Percentiles rank a stretch among this genome's conserved stretches.
These are phyloP conservation scores for Alternaria sp. DNA, from an alignment of 2,329 filamentous ascomycete genomes.

Conservation along the genomic window DNA sequence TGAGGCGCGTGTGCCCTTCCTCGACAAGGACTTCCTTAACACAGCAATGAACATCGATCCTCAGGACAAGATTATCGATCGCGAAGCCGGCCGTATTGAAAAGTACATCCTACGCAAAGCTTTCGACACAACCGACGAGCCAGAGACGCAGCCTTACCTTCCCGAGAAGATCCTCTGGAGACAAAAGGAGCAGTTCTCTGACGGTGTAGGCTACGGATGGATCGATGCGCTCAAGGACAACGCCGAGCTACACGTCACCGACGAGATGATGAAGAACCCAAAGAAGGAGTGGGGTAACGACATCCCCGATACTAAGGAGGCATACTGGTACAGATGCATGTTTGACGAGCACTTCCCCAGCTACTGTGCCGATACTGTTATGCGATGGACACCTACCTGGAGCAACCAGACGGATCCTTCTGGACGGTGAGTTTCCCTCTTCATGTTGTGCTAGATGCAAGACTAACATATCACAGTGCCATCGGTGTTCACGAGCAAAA, in stretches of 20 bases:
- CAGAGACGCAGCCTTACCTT: conserved; percentile 83
- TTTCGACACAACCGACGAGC: conserved; percentile 92
- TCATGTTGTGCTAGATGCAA: not conserved
- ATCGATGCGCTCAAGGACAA: conserved; percentile 97
- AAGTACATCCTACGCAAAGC: conserved; percentile 99
- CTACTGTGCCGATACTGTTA: conserved; percentile 89
- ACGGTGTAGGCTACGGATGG: conserved; percentile 98
- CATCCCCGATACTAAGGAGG: conserved; percentile 95
- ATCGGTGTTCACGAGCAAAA: conserved; percentile 49
- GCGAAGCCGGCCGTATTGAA: conserved; percentile 82
- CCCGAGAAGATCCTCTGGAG: conserved; percentile 96
- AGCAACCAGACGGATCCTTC: conserved; percentile 95
- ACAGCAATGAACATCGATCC: conserved; percentile 94
- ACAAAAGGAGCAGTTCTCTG: conserved; percentile 99
- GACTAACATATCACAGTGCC: conserved; percentile 36
- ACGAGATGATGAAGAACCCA: conserved; percentile 99
- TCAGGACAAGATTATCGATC: conserved; percentile 86
- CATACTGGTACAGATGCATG: conserved; percentile 97
- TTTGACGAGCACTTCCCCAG: conserved; percentile 98
- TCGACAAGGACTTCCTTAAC: conserved; percentile 97
- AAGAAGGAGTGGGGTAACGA: conserved; percentile 96
- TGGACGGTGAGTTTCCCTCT: conserved; percentile 71
- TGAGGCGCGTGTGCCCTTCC: conserved; percentile 95
- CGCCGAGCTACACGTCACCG: conserved; percentile 86
- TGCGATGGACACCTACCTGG: conserved; percentile 98